phyloP scores from a whole-genome alignment of 2,329 filamentous ascomycete genomes.

The Paracoccidioides brasiliensis region DNA sequence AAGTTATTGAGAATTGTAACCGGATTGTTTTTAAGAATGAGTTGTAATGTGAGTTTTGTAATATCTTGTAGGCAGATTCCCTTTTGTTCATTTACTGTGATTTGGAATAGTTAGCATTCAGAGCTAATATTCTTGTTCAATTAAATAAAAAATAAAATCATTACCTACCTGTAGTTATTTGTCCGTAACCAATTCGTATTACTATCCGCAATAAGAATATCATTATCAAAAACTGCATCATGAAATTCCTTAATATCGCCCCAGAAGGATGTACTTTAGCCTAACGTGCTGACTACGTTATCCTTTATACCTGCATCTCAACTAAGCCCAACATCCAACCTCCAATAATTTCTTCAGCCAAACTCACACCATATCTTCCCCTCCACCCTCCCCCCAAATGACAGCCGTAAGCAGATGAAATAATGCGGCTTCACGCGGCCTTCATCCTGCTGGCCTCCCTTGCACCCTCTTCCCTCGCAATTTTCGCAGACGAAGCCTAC shows the following conservation, averaged over 20 bases:
- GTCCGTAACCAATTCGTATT: no score
- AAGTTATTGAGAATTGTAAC: constrained; percentile 41
- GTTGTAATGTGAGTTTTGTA: background rate
- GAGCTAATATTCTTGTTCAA: no score
- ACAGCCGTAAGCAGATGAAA: constrained; percentile 18
- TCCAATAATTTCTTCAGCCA: background rate
- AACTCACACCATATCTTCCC: background rate
- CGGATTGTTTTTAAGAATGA: constrained; percentile 35
- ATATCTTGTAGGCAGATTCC: background rate
- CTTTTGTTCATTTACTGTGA: background rate
- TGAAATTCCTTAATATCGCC: no score
- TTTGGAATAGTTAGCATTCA: no score
- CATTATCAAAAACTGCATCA: no score
- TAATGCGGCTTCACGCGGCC: constrained; percentile 31
- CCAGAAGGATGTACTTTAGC: no score
- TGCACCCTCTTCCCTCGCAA: constrained; percentile 44
- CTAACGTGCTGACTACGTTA: background rate
- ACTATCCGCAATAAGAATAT: no score
- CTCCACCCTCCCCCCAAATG: constrained; percentile 18
- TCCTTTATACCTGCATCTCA: background rate
- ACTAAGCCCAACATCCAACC: background rate
- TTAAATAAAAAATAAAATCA: no score
- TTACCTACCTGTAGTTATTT: no score
- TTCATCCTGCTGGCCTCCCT: constrained; percentile 30
- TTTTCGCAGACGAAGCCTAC: constrained; percentile 84